phyloP scores from a whole-genome alignment of 306 rosid species.

The Castanopsis chinensis region DNA sequence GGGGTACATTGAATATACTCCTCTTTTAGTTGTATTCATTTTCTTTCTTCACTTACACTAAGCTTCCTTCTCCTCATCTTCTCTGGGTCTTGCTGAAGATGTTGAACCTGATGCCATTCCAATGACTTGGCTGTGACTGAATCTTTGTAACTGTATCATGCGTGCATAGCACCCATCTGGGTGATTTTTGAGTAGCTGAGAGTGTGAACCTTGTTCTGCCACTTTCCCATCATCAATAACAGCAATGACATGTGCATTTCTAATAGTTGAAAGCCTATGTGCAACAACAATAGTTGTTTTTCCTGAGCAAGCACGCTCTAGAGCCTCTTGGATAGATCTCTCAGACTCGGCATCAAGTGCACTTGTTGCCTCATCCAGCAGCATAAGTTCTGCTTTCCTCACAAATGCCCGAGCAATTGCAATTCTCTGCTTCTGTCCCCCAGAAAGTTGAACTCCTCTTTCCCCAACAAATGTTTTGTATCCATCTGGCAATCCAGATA shows the following conservation, averaged over 20 bases:
- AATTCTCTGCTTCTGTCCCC: slow-evolving; percentile 94
- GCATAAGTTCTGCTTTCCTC: slow-evolving; percentile 88
- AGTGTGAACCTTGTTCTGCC: slow-evolving; percentile 96
- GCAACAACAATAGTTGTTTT: slow-evolving; percentile 95
- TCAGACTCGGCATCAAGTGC: slow-evolving; percentile 98
- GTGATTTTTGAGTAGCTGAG: slow-evolving; percentile 84
- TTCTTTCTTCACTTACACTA: slow-evolving; percentile 27
- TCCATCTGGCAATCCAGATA: slow-evolving; percentile 81
- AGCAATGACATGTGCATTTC: slow-evolving; percentile 80
- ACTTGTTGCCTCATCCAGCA: slow-evolving; percentile 96
- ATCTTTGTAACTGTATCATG: slow-evolving; percentile 93
- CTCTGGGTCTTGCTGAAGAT: slow-evolving; percentile 67
- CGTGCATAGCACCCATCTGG: slow-evolving; percentile 86
- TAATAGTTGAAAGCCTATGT: slow-evolving; percentile 78
- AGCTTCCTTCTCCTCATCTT: slow-evolving; percentile 60
- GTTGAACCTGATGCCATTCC: slow-evolving; percentile 90
- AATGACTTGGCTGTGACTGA: slow-evolving; percentile 71
- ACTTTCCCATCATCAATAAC: slow-evolving; percentile 99
- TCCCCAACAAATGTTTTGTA: slow-evolving; percentile 92
- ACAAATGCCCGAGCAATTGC: slow-evolving; percentile 90
- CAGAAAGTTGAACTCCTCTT: slow-evolving; percentile 89
- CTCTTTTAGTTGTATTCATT: slow-evolving; percentile 26
- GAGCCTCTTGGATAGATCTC: slow-evolving; percentile 92
- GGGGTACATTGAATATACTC: slow-evolving; percentile 49
- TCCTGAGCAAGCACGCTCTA: slow-evolving; percentile 82